Percentiles rank a stretch among this genome's conserved stretches.
Evolutionary conservation across 495 filamentous ascomycete genomes (phyloP).

Genomic region (Penicillium silybi): DNA sequence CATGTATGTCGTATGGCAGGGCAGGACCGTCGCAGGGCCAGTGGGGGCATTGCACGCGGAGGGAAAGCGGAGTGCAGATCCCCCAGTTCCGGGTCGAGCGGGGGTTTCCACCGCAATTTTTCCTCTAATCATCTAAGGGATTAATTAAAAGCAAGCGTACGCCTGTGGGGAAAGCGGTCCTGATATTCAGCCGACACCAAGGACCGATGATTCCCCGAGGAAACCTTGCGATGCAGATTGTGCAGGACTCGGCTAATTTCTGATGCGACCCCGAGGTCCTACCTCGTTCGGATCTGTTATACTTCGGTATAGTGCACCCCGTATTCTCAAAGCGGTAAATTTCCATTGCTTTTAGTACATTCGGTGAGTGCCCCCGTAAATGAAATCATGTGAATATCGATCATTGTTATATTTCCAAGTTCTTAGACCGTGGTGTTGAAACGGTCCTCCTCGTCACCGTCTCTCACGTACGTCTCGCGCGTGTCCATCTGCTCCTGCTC

Average conservation of each 20-base stretch:
- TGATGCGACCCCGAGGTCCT: background rate
- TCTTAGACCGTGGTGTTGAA: slow-evolving; percentile 42
- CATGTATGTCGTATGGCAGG: slow-evolving; percentile 7
- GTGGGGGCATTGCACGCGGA: slow-evolving; percentile 1
- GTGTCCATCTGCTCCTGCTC: slow-evolving; percentile 35
- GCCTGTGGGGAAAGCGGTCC: slow-evolving; percentile 15
- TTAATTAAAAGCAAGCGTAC: background rate
- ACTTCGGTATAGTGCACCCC: background rate
- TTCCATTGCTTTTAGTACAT: slow-evolving; percentile 18
- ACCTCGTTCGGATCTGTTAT: background rate
- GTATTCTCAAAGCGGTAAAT: slow-evolving; percentile 3
- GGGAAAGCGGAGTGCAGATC: slow-evolving; percentile 22
- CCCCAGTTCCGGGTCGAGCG: slow-evolving; percentile 2
- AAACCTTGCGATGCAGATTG: slow-evolving; percentile 13
- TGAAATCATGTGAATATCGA: background rate
- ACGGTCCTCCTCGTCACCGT: slow-evolving; percentile 41
- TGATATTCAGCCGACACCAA: slow-evolving; percentile 16
- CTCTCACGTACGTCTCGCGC: slow-evolving; percentile 40
- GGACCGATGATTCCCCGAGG: slow-evolving; percentile 19
- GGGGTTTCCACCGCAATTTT: slow-evolving; percentile 24
- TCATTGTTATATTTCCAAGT: background rate
- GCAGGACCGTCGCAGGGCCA: slow-evolving; percentile 5
- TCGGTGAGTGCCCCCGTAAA: background rate
- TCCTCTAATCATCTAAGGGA: slow-evolving; percentile 6
- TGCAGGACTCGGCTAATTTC: slow-evolving; percentile 2